Evolutionary conservation across 805 yeast genomes (phyloP).

Genomic region (Starmerella roubikii): DNA sequence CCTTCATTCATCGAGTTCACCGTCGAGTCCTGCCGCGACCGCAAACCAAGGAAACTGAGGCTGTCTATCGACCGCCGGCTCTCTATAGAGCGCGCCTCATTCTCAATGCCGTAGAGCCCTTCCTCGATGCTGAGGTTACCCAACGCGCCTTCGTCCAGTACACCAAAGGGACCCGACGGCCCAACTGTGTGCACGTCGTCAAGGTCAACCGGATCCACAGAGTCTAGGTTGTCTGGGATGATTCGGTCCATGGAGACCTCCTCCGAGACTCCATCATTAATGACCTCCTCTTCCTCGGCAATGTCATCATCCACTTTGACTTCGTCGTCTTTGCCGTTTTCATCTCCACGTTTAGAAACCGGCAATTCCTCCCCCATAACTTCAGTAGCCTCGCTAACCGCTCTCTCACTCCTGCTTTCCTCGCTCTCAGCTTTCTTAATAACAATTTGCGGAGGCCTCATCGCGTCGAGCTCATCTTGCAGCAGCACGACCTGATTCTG

Average conservation of each 20-base stretch:
- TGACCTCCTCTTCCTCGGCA: too few species aligned
- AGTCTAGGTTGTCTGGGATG: too few species aligned
- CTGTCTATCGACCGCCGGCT: slow-evolving; percentile 3
- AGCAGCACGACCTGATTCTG: slow-evolving; percentile 5
- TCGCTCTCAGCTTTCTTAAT: too few species aligned
- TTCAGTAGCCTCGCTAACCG: too few species aligned
- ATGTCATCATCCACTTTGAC: too few species aligned
- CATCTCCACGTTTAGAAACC: too few species aligned
- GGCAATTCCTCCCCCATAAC: too few species aligned
- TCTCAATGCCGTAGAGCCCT: not conserved
- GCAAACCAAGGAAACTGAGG: slow-evolving; percentile 1
- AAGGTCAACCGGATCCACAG: not conserved
- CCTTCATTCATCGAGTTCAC: not conserved
- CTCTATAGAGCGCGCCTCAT: not conserved
- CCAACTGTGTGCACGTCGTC: slow-evolving; percentile 6
- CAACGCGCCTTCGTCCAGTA: not conserved
- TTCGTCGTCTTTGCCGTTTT: too few species aligned
- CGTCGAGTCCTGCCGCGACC: slow-evolving; percentile 6
- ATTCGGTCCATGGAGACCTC: too few species aligned
- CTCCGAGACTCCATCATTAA: too few species aligned
- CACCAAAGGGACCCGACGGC: slow-evolving; percentile 12
- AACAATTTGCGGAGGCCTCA: not conserved
- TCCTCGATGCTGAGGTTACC: not conserved
- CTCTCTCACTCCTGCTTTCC: too few species aligned
- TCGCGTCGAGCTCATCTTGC: slow-evolving; percentile 10